Evolutionary conservation across 345 rosid species (phyloP).

Genomic region (Hibiscus tridactylites): DNA sequence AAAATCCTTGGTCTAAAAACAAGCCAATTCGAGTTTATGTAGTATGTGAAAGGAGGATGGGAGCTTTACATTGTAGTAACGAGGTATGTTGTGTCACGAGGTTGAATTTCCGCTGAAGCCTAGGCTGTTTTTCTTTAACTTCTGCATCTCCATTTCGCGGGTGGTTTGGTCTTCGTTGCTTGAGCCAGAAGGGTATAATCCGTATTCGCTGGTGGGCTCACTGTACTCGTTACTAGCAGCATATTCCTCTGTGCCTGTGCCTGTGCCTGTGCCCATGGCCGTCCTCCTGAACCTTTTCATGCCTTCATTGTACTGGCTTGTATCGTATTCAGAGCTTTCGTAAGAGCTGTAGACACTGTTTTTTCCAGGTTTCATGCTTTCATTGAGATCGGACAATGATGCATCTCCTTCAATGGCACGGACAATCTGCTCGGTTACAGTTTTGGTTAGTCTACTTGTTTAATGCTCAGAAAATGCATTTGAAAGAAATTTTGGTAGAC

Average conservation of each 20-base stretch:
- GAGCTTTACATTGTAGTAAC: slow-evolving; percentile 11
- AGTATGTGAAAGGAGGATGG: not conserved
- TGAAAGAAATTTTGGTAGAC: not conserved
- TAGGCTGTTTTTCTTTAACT: slow-evolving; percentile 31
- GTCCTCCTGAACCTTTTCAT: slow-evolving; percentile 64
- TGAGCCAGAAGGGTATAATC: slow-evolving; percentile 63
- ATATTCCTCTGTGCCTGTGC: slow-evolving; percentile 33
- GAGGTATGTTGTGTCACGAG: slow-evolving; percentile 6
- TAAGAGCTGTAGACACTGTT: slow-evolving; percentile 42
- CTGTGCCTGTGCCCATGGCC: slow-evolving; percentile 35
- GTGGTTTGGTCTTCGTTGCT: slow-evolving; percentile 61
- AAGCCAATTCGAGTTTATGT: not conserved
- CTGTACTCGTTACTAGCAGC: slow-evolving; percentile 66
- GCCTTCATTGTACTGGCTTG: slow-evolving; percentile 64
- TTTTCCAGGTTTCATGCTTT: slow-evolving; percentile 62
- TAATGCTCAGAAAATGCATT: too few species aligned
- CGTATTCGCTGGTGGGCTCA: slow-evolving; percentile 60
- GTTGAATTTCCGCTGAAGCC: slow-evolving; percentile 30
- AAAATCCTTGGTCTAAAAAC: not conserved
- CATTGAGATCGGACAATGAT: slow-evolving; percentile 63
- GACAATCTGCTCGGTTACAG: slow-evolving; percentile 47
- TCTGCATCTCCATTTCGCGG: slow-evolving; percentile 47
- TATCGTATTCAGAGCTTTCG: slow-evolving; percentile 76
- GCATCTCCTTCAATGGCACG: slow-evolving; percentile 76
- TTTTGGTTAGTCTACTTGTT: slow-evolving; percentile 3